phyloP scores from a whole-genome alignment of 2,329 filamentous ascomycete genomes.

The Boeremia lycopersici region DNA sequence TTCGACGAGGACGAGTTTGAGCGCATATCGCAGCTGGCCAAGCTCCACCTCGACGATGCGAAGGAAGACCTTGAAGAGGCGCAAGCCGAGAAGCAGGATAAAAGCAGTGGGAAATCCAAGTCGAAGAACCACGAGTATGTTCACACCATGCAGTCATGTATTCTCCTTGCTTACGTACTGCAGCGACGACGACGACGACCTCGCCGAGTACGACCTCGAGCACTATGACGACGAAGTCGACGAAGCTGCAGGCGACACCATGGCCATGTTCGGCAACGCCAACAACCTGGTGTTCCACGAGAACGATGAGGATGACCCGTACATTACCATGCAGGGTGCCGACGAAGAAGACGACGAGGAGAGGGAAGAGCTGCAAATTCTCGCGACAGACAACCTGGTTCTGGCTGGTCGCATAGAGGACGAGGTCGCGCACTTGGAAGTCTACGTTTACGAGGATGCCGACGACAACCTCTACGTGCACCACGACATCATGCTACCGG shows the following conservation, averaged over 20 bases:
- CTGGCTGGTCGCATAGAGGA: conserved; percentile 94
- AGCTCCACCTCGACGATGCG: conserved; percentile 83
- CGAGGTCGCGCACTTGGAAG: conserved; percentile 92
- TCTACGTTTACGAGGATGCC: conserved; percentile 96
- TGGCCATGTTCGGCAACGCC: conserved; percentile 94
- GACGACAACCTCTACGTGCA: conserved; percentile 98
- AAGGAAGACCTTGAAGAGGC: conserved; percentile 73
- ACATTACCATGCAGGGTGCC: conserved; percentile 82
- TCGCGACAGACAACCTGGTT: conserved; percentile 90
- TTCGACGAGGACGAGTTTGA: conserved; percentile 60
- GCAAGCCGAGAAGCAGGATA: conserved; percentile 54
- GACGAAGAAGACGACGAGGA: conserved; percentile 82
- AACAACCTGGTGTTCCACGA: conserved; percentile 93
- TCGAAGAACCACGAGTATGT: conserved; percentile 30
- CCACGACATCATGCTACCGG: conserved; percentile 98
- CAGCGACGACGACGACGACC: conserved; percentile 71
- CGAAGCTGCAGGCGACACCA: conserved; percentile 72
- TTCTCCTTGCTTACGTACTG: conserved; percentile 17
- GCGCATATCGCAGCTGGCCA: conserved; percentile 58
- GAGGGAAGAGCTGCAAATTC: conserved; percentile 88
- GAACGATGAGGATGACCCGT: conserved; percentile 92
- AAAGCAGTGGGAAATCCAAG: conserved; percentile 35
- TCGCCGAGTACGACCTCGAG: conserved; percentile 95
- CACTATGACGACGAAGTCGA: conserved; percentile 88
- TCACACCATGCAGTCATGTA: not conserved